Base-by-base conservation (phyloP, 768 basidiomycete species). In the Amanita rimosa region DNA sequence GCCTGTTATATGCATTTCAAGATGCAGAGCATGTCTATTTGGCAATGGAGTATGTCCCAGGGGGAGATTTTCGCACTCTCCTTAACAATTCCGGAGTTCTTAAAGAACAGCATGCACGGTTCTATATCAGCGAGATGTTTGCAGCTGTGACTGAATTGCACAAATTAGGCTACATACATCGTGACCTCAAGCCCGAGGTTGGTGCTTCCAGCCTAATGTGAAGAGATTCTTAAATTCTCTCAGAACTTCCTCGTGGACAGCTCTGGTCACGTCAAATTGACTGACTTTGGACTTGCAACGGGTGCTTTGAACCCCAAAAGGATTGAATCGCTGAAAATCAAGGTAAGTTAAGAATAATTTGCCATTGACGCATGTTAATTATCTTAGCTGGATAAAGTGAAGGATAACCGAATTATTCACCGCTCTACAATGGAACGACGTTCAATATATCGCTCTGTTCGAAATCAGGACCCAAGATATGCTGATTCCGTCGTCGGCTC, bases 111-210 rank as follows among this genome's bases (percentile, higher is more conserved):
- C 91, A 97, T 58, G 95, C 96, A 1, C 75, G 85, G 48, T 98
- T 94, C 63, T 99, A 99, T 65, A 95, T 97, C 58, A 81, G 85
- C 52, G 95, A 99, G 67, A 99, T 99, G 96, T 97, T 98, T 60
- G 83, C 82, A 17, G 84, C 81, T 4, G 93, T 98, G 38, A 86
- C 80, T 50, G 95, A 98, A 62, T 70, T 98, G 29, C 96, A 99
- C 67, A 94, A 93, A 62, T 78, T 99, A 3, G 96, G 96, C 0
- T 99, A 99, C 61, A 93, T 99, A 50, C 96, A 98, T 68, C 89
- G 95, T 50, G 95, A 98, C 68, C 71, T 98, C 44, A 98, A 98
- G 65, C 95, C 95, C 2, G 95, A 98, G 79, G 93, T 93, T 51
- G 1, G 42, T 29, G 26, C 33, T 10, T 7, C 8, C 33, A 9